Conservation (phyloP, 1,284 basidiomycete species). For the Sporisorium graminicola region DNA sequence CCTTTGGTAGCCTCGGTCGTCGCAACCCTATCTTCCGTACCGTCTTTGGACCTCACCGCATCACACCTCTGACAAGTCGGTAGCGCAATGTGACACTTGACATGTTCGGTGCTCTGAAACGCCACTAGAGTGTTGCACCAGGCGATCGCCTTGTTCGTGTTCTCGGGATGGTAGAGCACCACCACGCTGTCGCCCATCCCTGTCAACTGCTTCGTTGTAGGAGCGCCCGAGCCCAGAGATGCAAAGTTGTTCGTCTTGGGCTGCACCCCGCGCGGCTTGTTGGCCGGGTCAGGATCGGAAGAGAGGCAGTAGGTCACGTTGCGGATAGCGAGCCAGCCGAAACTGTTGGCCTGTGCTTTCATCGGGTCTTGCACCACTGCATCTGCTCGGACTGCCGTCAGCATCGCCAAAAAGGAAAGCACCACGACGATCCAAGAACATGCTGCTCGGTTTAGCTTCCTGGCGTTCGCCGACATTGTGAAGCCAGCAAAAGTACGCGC, state of each 20-base stretch:
- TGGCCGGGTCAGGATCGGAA: constrained; percentile 19
- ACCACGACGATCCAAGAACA: not conserved
- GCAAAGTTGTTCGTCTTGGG: not conserved
- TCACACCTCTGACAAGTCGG: constrained; percentile 50
- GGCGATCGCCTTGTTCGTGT: constrained; percentile 36
- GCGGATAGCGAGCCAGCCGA: constrained; percentile 44
- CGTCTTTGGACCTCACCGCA: constrained; percentile 13
- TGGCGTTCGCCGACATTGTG: not conserved
- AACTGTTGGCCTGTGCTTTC: constrained; percentile 30
- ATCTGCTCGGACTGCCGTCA: not conserved
- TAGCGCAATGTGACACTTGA: constrained; percentile 24
- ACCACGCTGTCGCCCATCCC: constrained; percentile 47
- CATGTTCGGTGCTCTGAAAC: constrained; percentile 24
- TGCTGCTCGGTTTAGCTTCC: not conserved
- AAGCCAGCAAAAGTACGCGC: no score
- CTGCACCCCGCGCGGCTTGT: constrained; percentile 33
- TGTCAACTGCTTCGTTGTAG: not conserved
- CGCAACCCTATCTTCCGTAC: not conserved
- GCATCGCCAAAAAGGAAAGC: not conserved
- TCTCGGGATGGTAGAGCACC: constrained; percentile 43
- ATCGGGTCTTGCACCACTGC: constrained; percentile 21
- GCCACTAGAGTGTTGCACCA: constrained; percentile 50
- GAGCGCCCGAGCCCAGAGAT: not conserved
- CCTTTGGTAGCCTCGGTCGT: not conserved
- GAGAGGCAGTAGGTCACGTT: constrained; percentile 43